Conservation (phyloP, 2,329 filamentous ascomycete genomes). For the Aurifilum marmelostoma region DNA sequence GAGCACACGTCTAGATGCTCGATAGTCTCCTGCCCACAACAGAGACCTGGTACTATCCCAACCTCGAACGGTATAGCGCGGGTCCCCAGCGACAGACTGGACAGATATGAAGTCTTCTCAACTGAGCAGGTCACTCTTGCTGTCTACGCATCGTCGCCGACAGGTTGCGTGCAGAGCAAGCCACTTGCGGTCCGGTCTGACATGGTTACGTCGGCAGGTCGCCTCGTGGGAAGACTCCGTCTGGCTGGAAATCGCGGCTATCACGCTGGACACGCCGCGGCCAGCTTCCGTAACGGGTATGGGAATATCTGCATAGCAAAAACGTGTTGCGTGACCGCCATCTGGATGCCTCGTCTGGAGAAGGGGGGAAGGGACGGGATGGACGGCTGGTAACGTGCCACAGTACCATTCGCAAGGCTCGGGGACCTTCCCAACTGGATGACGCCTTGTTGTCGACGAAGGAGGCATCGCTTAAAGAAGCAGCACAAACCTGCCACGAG, state of each 20-base stretch:
- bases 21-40: conserved; percentile 10
- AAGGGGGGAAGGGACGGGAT: neutral
- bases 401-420: neutral
- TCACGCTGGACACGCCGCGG: neutral
- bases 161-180: conserved; percentile 7
- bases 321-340: neutral
- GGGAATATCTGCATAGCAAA: conserved; percentile 1
- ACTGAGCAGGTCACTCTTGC: neutral
- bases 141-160: neutral
- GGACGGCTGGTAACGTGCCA: conserved; percentile 13
- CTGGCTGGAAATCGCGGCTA: conserved; percentile 13
- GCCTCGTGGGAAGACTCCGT: neutral
- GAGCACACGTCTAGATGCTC: neutral
- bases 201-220: conserved; percentile 1
- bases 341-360: neutral
- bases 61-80: neutral
- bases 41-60: conserved; percentile 3
- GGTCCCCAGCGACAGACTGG: neutral
- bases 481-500: neutral
- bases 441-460: neutral
- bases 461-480: neutral
- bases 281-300: conserved; percentile 16
- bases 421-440: conserved; percentile 17
- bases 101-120: conserved; percentile 3
- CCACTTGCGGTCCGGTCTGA: neutral